These are phyloP conservation scores for Reutealis trisperma DNA, from an alignment of 345 rosid species.

Conservation along the genomic window DNA sequence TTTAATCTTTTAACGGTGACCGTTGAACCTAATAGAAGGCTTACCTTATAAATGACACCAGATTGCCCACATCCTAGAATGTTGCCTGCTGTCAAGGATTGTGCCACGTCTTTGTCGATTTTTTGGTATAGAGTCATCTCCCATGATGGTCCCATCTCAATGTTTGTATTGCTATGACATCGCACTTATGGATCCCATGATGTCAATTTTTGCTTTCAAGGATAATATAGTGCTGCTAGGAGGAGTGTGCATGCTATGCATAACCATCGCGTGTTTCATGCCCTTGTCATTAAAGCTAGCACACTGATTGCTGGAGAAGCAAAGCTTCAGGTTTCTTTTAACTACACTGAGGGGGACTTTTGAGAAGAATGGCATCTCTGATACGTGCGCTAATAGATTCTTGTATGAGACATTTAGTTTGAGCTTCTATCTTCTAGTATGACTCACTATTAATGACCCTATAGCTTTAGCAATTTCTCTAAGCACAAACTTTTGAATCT, in stretches of 20 bases:
- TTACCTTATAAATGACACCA: constrained; percentile 73
- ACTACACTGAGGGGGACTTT: constrained; percentile 75
- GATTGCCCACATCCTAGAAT: constrained; percentile 74
- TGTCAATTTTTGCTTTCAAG: constrained; percentile 41
- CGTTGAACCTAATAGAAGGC: constrained; percentile 48
- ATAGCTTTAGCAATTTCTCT: constrained; percentile 22
- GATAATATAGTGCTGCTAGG: constrained; percentile 68
- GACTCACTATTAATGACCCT: constrained; percentile 18
- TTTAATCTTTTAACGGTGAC: constrained; percentile 75
- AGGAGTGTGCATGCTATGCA: constrained; percentile 62
- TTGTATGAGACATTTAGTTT: constrained; percentile 87
- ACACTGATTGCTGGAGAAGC: constrained; percentile 54
- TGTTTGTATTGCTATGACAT: constrained; percentile 36
- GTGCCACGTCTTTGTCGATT: constrained; percentile 62
- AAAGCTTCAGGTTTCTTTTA: constrained; percentile 64
- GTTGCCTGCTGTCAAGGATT: constrained; percentile 53
- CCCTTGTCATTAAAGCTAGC: constrained; percentile 18
- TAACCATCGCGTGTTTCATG: constrained; percentile 30
- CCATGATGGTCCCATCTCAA: constrained; percentile 78
- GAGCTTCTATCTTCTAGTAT: too few relatives aligned
- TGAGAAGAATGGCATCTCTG: constrained; percentile 75
- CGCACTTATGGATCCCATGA: constrained; percentile 35
- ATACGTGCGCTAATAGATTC: constrained; percentile 69
- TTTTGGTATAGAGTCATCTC: constrained; percentile 80
- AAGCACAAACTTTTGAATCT: constrained; percentile 26